A percentile compares a stretch with the other conserved stretches of the same genome.
Evolutionary conservation across 2,329 filamentous ascomycete species (phyloP).

Genomic region (Penicillium thymicola): DNA sequence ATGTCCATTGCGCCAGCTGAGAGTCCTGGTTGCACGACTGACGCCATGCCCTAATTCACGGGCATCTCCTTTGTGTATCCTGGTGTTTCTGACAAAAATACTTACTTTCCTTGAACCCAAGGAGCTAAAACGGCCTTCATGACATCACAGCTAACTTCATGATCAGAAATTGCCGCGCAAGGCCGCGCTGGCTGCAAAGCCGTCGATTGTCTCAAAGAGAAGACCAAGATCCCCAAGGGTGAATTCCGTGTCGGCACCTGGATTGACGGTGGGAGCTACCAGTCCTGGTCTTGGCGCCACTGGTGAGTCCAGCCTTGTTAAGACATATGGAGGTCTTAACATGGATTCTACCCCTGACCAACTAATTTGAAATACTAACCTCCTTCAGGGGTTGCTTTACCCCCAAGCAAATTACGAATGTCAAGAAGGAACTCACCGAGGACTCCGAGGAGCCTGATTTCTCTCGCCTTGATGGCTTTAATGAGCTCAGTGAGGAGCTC

Average conservation of each 20-base stretch:
- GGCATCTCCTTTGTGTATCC: neutral
- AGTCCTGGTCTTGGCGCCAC: slow-evolving; percentile 75
- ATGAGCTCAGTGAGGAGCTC: slow-evolving; percentile 66
- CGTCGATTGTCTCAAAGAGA: slow-evolving; percentile 66
- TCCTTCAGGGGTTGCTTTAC: slow-evolving; percentile 80
- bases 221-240: slow-evolving; percentile 72
- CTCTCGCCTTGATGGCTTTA: slow-evolving; percentile 73
- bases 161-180: slow-evolving; percentile 65
- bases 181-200: slow-evolving; percentile 73
- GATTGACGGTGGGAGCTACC: slow-evolving; percentile 60
- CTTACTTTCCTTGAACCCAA: too few species aligned
- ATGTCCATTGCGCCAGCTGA: neutral
- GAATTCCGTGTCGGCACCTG: slow-evolving; percentile 73
- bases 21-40: neutral
- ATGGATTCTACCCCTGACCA: neutral
- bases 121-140: neutral
- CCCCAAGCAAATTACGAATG: slow-evolving; percentile 66
- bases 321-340: neutral
- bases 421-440: slow-evolving; percentile 44
- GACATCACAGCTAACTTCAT: slow-evolving; percentile 10
- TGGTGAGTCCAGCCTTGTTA: slow-evolving; percentile 61
- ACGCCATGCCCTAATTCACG: neutral
- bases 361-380: neutral
- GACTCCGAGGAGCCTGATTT: slow-evolving; percentile 51
- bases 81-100: neutral